A percentile compares a stretch with the other conserved stretches of the same genome.
Evolutionary conservation across 306 rosid species (phyloP).

Genomic region (Medicago truncatula): DNA sequence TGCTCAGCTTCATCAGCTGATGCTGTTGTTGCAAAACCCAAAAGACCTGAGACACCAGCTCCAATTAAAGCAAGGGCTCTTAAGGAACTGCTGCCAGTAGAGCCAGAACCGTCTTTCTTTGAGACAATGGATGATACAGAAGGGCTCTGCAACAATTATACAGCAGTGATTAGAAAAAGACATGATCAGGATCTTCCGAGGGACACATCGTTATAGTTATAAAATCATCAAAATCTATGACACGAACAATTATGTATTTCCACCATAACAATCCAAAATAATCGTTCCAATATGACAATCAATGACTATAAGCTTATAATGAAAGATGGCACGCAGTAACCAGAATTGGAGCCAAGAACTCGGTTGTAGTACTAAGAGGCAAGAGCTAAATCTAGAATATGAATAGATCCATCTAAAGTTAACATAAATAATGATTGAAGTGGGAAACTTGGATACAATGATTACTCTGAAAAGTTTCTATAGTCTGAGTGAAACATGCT

Average conservation of each 20-base stretch:
- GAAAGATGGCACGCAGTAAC: constrained; percentile 30
- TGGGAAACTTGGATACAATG: background rate
- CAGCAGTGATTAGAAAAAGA: constrained; percentile 28
- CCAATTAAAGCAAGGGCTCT: constrained; percentile 90
- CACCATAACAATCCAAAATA: constrained; percentile 7
- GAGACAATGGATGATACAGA: constrained; percentile 58
- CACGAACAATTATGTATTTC: background rate
- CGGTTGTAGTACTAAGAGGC: background rate
- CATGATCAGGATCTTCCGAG: background rate
- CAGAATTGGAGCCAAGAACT: background rate
- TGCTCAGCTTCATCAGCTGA: constrained; percentile 98
- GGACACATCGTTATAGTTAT: constrained; percentile 1
- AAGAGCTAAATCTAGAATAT: constrained; percentile 3
- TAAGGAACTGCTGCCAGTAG: constrained; percentile 67
- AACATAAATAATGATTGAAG: constrained; percentile 20
- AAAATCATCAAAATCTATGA: background rate
- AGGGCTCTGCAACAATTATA: constrained; percentile 54
- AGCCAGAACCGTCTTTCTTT: constrained; percentile 63
- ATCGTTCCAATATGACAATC: constrained; percentile 10
- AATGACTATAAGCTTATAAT: constrained; percentile 16
- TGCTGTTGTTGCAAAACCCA: constrained; percentile 81
- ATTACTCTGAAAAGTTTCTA: constrained; percentile 9
- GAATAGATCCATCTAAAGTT: background rate
- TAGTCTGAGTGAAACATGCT: background rate
- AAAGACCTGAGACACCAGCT: constrained; percentile 81